A percentile compares a stretch with the other conserved stretches of the same genome.
These are phyloP conservation scores for Camellia japonica DNA, from an alignment of 148 eudicot genomes.

Conservation along the genomic window DNA sequence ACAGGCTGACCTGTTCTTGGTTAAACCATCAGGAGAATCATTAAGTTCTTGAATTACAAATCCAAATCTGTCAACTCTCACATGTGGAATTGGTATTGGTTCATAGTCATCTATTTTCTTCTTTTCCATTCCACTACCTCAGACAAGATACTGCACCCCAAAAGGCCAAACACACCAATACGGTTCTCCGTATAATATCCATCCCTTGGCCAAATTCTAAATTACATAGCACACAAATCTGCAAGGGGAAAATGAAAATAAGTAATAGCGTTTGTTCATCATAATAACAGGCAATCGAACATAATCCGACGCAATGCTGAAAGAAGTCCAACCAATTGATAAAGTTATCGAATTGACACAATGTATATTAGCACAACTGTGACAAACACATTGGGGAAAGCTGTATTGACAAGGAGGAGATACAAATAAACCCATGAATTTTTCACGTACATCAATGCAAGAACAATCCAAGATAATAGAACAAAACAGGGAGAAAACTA, in stretches of 20 bases:
- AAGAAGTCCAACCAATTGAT: background rate
- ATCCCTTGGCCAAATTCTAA: background rate
- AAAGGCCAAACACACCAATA: slow-evolving; percentile 12
- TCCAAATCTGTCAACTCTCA: slow-evolving; percentile 76
- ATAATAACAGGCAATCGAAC: background rate
- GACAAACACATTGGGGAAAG: no score
- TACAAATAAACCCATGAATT: no score
- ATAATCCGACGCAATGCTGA: background rate
- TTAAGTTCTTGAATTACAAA: slow-evolving; percentile 62
- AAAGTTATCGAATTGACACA: no score
- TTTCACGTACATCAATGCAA: no score
- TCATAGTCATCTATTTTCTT: slow-evolving; percentile 58
- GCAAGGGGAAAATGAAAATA: background rate
- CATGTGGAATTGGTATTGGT: slow-evolving; percentile 38
- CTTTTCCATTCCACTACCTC: slow-evolving; percentile 57
- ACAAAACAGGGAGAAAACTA: no score
- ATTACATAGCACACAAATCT: background rate
- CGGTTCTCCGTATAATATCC: background rate
- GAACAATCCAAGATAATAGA: no score
- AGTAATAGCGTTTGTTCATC: background rate
- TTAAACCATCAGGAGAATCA: slow-evolving; percentile 51
- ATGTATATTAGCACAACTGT: no score
- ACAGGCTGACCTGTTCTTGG: slow-evolving; percentile 51
- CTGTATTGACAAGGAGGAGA: no score
- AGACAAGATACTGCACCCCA: slow-evolving; percentile 9